A percentile compares a stretch with the other conserved stretches of the same genome.
Evolutionary conservation across 441 rosid species (phyloP).

Genomic region (Populus tomentosa): DNA sequence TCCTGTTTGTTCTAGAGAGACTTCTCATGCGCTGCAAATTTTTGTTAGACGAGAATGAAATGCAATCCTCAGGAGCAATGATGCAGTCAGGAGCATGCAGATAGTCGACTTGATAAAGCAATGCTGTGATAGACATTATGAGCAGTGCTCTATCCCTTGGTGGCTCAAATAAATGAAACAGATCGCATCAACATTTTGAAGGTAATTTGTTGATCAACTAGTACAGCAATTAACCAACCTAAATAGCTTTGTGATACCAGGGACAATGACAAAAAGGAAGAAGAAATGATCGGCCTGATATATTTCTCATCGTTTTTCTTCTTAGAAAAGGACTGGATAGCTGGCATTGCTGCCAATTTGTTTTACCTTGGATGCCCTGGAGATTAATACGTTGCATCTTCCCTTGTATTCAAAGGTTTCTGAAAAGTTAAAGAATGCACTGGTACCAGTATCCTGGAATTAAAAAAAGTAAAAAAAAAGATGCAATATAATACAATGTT

Average conservation of each 20-base stretch:
- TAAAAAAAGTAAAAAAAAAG: not conserved
- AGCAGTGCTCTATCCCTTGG: constrained; percentile 88
- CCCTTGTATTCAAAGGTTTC: not conserved
- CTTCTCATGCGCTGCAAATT: constrained; percentile 96
- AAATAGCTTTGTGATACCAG: not conserved
- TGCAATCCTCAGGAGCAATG: constrained; percentile 49
- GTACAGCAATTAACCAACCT: not conserved
- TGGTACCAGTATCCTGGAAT: not conserved
- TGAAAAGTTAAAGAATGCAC: not conserved
- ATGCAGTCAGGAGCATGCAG: constrained; percentile 38
- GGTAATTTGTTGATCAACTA: constrained; percentile 43
- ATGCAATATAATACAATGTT: not conserved
- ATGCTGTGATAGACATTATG: constrained; percentile 93
- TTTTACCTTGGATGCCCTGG: not conserved
- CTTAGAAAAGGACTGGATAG: not conserved
- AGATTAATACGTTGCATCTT: not conserved
- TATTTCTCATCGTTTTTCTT: not conserved
- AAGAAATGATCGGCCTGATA: not conserved
- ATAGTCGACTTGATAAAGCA: constrained; percentile 88
- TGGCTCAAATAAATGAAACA: constrained; percentile 87
- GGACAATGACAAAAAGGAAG: constrained; percentile 1
- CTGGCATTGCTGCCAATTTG: not conserved
- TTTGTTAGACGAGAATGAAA: constrained; percentile 85
- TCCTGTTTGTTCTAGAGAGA: constrained; percentile 82
- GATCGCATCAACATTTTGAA: constrained; percentile 89